Base-by-base conservation (phyloP, 192 early-diverging fungal species). In the Coemansia sp. region DNA sequence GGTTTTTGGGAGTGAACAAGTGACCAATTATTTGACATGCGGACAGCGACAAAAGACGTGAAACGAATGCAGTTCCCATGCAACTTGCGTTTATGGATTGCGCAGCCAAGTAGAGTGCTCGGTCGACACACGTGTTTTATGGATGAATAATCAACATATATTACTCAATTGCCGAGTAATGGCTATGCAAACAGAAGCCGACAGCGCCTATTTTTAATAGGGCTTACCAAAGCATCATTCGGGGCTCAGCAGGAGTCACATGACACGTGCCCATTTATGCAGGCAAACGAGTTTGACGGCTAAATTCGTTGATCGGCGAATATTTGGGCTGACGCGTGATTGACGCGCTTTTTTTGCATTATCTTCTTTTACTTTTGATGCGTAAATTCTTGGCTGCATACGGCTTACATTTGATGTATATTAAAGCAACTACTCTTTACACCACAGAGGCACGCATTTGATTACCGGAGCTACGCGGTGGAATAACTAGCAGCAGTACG, bases 221-320 rank as follows among this genome's bases (percentile, higher is more conserved):
- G 7, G 8, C 31, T 35, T 35, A 35, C 8, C 31, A 8, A 35
- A 35, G 31, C 31, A 35, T 9, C 21, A 35, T 35, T 35, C 31
- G 31, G 31, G 31, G 31, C 31, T 35, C 31, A 35, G 2, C 31
- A 35, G 31, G 41, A 16, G 14, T 45, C 41, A 45, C 41, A 45
- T 45, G 41, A 45, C 41, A 45, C 14, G 14, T n/a, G 41, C 41
- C 41, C 41, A 45, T 45, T 45, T 45, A 45, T 16, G 41, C 41
- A 16, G 41, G 41, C 41, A 45, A 12, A 45, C 41, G 16, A n/a
- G 41, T 45, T n/a, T 45, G 41, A n/a, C 41, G 41, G 41, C 41
- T 45, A 45, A 45, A 45, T 45, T 45, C 41, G 14, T 45, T 45
- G 41, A 45, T 45, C 41, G 41, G 41, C 41, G 41, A 45, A 12